phyloP scores from a whole-genome alignment of 2,329 filamentous ascomycete genomes.

The Fusarium pininemorale region DNA sequence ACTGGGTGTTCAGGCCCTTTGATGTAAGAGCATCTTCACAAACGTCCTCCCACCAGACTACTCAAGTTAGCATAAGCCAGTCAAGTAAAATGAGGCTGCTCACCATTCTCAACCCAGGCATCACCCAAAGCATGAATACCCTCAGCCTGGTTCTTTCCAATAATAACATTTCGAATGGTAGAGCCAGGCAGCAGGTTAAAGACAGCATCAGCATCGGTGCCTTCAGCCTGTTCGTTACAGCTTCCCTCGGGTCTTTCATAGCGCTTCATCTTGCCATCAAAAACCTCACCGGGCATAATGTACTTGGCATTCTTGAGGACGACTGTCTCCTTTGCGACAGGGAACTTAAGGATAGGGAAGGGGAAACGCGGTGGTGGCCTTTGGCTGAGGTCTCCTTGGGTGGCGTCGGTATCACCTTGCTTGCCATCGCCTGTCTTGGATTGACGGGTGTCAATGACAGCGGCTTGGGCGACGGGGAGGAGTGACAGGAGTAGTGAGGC shows the following conservation, averaged over 20 bases:
- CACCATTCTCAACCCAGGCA: slow-evolving; percentile 46
- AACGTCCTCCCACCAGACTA: slow-evolving; percentile 46
- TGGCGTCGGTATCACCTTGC: slow-evolving; percentile 34
- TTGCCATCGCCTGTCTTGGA: slow-evolving; percentile 39
- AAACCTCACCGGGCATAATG: slow-evolving; percentile 44
- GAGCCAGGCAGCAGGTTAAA: slow-evolving; percentile 50
- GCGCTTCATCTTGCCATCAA: slow-evolving; percentile 49
- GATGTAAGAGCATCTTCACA: slow-evolving; percentile 44
- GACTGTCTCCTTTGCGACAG: slow-evolving; percentile 42
- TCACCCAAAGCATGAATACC: slow-evolving; percentile 46
- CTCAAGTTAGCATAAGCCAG: not conserved
- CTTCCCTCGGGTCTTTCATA: slow-evolving; percentile 52
- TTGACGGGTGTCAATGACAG: slow-evolving; percentile 24
- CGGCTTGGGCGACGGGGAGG: slow-evolving; percentile 31
- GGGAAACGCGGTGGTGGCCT: slow-evolving; percentile 44
- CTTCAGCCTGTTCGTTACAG: slow-evolving; percentile 57
- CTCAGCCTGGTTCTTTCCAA: slow-evolving; percentile 49
- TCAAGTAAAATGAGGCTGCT: accelerated
- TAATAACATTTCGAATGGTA: slow-evolving; percentile 52
- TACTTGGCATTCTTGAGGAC: slow-evolving; percentile 44
- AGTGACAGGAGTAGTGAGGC: slow-evolving; percentile 30
- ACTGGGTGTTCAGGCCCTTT: slow-evolving; percentile 43
- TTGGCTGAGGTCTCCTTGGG: slow-evolving; percentile 40
- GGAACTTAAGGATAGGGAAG: slow-evolving; percentile 44
- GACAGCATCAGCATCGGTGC: slow-evolving; percentile 52